Conservation (phyloP, 371 early-diverging fungal species). For the Dinochytrium kinnereticum region DNA sequence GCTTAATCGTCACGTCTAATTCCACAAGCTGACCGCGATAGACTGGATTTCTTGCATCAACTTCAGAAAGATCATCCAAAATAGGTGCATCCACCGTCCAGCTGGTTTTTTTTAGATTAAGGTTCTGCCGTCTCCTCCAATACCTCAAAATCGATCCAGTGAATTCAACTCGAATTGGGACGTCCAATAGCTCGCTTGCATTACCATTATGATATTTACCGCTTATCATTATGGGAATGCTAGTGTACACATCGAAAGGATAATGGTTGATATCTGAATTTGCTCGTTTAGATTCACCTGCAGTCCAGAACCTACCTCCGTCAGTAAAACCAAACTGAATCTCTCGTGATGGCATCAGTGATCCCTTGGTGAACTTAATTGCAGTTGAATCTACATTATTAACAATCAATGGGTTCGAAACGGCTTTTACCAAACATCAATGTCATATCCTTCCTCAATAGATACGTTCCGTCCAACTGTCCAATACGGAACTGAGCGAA, state of each 20-base stretch:
- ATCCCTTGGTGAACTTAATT: neutral
- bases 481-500: neutral
- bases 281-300: no score
- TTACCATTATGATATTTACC: neutral
- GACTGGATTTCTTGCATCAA: neutral
- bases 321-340: neutral
- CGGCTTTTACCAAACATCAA: neutral
- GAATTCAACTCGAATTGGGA: neutral
- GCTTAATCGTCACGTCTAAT: neutral
- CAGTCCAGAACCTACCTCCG: no score
- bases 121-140: neutral
- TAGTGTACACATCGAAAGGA: neutral
- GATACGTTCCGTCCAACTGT: neutral
- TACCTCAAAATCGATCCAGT: slow-evolving; percentile 2
- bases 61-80: neutral
- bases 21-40: slow-evolving; percentile 2
- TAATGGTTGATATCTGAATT: slow-evolving; percentile 3
- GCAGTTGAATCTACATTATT: neutral
- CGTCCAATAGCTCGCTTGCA: neutral
- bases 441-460: neutral
- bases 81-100: neutral
- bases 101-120: neutral
- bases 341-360: neutral
- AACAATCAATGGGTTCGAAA: neutral
- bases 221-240: slow-evolving; percentile 1